Percentiles rank a stretch among this genome's conserved stretches.
Conservation (phyloP, 768 basidiomycete genomes). For the Auricularia heimuer region DNA sequence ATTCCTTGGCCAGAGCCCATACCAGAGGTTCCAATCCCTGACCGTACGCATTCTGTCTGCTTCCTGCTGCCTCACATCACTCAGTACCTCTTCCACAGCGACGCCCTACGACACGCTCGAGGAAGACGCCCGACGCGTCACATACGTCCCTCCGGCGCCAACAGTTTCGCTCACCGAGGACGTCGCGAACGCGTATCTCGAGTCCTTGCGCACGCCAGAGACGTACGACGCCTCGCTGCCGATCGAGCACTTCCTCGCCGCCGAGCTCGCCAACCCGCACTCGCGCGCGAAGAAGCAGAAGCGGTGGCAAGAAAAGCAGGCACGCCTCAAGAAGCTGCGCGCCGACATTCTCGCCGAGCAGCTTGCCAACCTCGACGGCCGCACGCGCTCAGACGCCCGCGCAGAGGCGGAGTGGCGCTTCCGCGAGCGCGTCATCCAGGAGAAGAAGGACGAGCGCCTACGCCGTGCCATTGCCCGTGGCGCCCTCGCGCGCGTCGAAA, state of each 20-base stretch:
- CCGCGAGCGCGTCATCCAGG: conserved; percentile 46
- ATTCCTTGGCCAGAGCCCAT: conserved; percentile 62
- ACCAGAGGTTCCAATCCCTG: conserved; percentile 30
- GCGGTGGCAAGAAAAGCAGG: conserved; percentile 56
- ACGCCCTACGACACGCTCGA: conserved; percentile 53
- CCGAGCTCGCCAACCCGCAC: conserved; percentile 74
- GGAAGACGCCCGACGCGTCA: conserved; percentile 54
- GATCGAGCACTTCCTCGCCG: conserved; percentile 53
- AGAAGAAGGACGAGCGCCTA: conserved; percentile 44
- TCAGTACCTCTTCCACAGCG: conserved; percentile 26
- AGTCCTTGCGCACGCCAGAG: conserved; percentile 30
- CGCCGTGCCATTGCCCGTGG: not conserved
- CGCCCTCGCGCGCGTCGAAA: not conserved
- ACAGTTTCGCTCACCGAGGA: conserved; percentile 30
- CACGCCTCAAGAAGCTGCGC: conserved; percentile 39
- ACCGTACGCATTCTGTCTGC: conserved; percentile 27
- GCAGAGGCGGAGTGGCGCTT: conserved; percentile 72
- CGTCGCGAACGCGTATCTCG: conserved; percentile 41
- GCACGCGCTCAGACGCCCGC: conserved; percentile 49
- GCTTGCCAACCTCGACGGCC: conserved; percentile 44
- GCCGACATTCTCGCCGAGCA: conserved; percentile 36
- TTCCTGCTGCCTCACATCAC: conserved; percentile 3
- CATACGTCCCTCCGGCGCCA: conserved; percentile 51
- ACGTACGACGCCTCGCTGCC: conserved; percentile 44
- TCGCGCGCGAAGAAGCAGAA: conserved; percentile 72